A percentile compares a stretch with the other conserved stretches of the same genome.
These are phyloP conservation scores for Turnera subulata DNA, from an alignment of 345 rosid species.

Conservation along the genomic window DNA sequence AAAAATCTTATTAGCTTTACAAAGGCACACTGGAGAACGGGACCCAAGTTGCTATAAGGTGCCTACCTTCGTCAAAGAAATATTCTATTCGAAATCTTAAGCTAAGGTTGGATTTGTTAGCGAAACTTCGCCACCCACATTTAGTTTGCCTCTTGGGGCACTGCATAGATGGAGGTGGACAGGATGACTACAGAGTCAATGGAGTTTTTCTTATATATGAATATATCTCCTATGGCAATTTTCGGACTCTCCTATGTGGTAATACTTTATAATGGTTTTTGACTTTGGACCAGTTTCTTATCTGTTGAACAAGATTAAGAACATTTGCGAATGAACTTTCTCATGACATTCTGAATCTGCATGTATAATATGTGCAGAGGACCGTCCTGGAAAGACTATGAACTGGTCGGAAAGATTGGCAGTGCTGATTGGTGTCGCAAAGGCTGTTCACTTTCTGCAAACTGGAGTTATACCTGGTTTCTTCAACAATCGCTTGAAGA, in stretches of 20 bases:
- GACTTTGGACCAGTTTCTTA: too few species aligned
- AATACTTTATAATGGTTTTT: constrained; percentile 1
- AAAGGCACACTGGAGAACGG: constrained; percentile 43
- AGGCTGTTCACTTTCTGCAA: constrained; percentile 74
- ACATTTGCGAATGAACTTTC: neutral
- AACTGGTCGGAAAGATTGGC: constrained; percentile 71
- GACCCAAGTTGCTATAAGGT: constrained; percentile 41
- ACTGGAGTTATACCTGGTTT: constrained; percentile 85
- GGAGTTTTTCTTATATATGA: constrained; percentile 46
- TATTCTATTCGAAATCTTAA: constrained; percentile 41
- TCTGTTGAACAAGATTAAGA: neutral
- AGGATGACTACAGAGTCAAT: constrained; percentile 33
- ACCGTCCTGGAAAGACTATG: constrained; percentile 31
- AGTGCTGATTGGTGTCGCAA: constrained; percentile 53
- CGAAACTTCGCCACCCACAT: constrained; percentile 49
- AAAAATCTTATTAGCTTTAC: too few species aligned
- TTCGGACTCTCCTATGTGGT: constrained; percentile 47
- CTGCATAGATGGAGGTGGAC: constrained; percentile 40
- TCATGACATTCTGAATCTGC: constrained; percentile 11
- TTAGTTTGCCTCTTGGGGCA: constrained; percentile 54
- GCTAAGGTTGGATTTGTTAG: constrained; percentile 45
- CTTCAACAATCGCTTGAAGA: constrained; percentile 62
- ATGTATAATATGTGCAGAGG: constrained; percentile 26
- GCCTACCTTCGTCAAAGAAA: constrained; percentile 41
- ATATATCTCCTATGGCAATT: constrained; percentile 33